Conservation (phyloP, 139 green algal species). For the Mychonastes homosphaera region DNA sequence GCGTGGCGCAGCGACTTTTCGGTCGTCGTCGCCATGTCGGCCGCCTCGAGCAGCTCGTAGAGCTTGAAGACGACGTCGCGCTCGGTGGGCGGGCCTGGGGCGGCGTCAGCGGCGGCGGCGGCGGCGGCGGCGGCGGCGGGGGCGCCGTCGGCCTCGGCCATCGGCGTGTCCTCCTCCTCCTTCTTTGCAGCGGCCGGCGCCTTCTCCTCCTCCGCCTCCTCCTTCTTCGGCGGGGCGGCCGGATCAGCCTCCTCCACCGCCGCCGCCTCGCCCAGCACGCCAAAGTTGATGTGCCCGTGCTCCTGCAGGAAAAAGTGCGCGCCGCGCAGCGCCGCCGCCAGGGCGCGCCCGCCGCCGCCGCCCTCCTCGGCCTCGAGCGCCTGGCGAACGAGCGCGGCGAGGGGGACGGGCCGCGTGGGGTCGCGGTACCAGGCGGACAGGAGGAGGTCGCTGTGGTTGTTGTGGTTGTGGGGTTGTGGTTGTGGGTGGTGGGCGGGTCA, state of each 20-base stretch:
- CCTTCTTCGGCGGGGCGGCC: slow-evolving; percentile 1
- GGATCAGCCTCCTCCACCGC: slow-evolving; percentile 14
- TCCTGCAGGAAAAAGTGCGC: slow-evolving; percentile 36
- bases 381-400: slow-evolving; percentile 26
- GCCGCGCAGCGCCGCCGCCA: neutral
- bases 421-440: slow-evolving; percentile 40
- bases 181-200: no score
- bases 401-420: slow-evolving; percentile 22
- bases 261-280: slow-evolving; percentile 21
- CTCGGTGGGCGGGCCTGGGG: neutral
- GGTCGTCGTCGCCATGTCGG: slow-evolving; percentile 36
- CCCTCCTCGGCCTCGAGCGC: no score
- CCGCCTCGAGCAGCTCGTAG: slow-evolving; percentile 27
- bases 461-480: no score
- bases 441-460: slow-evolving; percentile 35
- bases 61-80: slow-evolving; percentile 21
- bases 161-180: no score
- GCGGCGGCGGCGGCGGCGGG: no score
- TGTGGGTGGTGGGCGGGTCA: no score
- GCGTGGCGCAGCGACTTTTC: slow-evolving; percentile 51
- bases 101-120: neutral
- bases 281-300: slow-evolving; percentile 64
- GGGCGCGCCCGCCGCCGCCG: neutral
- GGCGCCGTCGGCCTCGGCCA: no score
- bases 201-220: neutral